Base-by-base conservation (phyloP, 2,329 filamentous ascomycete species). In the Aspergillus chevalieri region DNA sequence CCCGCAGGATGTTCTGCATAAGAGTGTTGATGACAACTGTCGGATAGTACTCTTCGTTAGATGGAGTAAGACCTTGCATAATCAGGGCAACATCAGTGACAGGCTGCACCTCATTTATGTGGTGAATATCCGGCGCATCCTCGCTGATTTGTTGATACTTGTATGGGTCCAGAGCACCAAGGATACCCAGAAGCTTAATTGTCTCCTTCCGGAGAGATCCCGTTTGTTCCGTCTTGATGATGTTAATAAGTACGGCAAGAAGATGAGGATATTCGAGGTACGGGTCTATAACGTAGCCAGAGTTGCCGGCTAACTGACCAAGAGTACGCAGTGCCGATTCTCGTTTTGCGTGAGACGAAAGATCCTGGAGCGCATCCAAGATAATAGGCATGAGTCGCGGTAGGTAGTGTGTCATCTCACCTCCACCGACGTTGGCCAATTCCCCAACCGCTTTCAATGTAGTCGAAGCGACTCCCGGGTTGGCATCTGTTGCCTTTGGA, bases 1-100 rank as follows among this genome's bases (percentile, higher is more conserved):
- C 93, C 62, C 92, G 94, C 33, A 98, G 74, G 57, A 98, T 91
- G 49, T 74, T 76, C 50, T 90, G 86, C 62, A 98, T 83, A 9
- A 98, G 79, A 1, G 93, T 94, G 62, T 95, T 95, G 65, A 98
- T 96, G 43, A 96, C 93, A 15, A 98, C 90, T 0, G 93, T 98
- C 0, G 93, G 93, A 64, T 95, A 98, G 69, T 98, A 98, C 62
- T 98, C 93, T 64, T 98, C 95, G 63, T 89, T 95, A 0, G 92
- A 97, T 0, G 93, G 94, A 0, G 91, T 97, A 38, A 96, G 78
- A 12, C 94, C 93, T 39, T 89, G 90, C 92, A 98, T 98, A 78
- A 98, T 97, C 26, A 98, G 78, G 3, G 91, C 93, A 43, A 98
- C 94, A 68, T 98, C 93, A 0, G 92, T 95, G 60, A 95, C 78